A percentile compares a stretch with the other conserved stretches of the same genome.
Evolutionary conservation across 225 moss, liverwort and hornwort species (phyloP).

Genomic region (Pseudisothecium myosuroides): DNA sequence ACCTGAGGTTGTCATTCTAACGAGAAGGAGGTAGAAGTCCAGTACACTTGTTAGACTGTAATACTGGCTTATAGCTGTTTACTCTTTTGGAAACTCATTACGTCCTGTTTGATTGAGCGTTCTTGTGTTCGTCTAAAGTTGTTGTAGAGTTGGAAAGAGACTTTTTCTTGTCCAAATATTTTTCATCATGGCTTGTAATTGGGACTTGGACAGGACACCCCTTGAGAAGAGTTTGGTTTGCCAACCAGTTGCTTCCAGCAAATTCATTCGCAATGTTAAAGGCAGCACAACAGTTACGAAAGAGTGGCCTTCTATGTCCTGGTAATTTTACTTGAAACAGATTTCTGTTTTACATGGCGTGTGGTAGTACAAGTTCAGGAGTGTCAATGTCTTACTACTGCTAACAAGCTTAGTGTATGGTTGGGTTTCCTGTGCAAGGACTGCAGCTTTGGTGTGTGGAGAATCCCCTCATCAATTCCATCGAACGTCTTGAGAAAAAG

Average conservation of each 20-base stretch:
- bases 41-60: neutral
- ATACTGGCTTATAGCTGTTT: neutral
- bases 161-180: neutral
- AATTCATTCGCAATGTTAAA: constrained; percentile 54
- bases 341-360: neutral
- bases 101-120: neutral
- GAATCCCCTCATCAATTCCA: constrained; percentile 70
- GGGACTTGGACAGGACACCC: constrained; percentile 48
- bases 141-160: neutral
- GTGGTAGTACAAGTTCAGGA: neutral
- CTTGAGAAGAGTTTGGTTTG: constrained; percentile 45
- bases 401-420: neutral
- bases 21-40: neutral
- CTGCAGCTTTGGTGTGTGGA: constrained; percentile 90
- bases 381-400: neutral
- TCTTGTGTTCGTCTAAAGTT: neutral
- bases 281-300: constrained; percentile 48
- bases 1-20: neutral
- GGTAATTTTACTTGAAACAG: constrained; percentile 31
- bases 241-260: constrained; percentile 43
- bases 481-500: constrained; percentile 75
- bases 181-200: neutral
- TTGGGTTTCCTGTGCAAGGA: constrained; percentile 46
- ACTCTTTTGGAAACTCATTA: neutral
- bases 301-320: constrained; percentile 42